These are phyloP conservation scores for Euphorbia peplus DNA, from an alignment of 345 rosid genomes.

Conservation along the genomic window DNA sequence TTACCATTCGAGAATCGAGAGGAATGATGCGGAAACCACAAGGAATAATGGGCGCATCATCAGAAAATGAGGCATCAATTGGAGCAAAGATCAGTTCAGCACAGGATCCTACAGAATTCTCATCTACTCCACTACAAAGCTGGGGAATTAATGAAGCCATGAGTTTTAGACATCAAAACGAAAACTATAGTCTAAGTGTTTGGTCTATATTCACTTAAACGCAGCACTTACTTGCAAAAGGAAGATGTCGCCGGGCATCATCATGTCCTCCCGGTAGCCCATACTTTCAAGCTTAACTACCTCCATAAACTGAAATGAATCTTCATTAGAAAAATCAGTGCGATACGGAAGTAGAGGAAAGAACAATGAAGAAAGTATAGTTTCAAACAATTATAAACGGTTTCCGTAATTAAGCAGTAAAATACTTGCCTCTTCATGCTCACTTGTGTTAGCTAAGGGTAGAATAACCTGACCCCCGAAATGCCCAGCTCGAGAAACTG, in stretches of 20 bases:
- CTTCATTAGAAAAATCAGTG: neutral
- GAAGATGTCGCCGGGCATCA: constrained; percentile 83
- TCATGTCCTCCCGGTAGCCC: constrained; percentile 82
- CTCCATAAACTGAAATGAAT: constrained; percentile 67
- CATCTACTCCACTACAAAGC: constrained; percentile 80
- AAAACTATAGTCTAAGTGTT: neutral
- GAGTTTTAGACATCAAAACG: neutral
- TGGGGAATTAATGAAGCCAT: neutral
- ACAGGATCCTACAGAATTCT: constrained; percentile 83
- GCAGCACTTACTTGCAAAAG: constrained; percentile 72
- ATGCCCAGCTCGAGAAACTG: constrained; percentile 75
- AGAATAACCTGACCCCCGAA: constrained; percentile 94
- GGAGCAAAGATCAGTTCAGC: constrained; percentile 99
- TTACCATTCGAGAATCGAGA: constrained; percentile 88
- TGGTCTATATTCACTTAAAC: neutral
- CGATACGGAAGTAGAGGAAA: neutral
- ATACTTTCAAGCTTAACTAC: constrained; percentile 88
- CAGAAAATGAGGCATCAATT: constrained; percentile 95
- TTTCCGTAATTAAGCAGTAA: neutral
- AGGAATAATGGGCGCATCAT: constrained; percentile 95
- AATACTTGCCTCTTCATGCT: constrained; percentile 84
- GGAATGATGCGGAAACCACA: constrained; percentile 99
- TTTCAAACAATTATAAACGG: neutral
- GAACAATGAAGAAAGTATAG: neutral
- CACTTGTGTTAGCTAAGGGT: constrained; percentile 91